Percentiles rank a stretch among this genome's conserved stretches.
phyloP scores from a whole-genome alignment of 441 rosid genomes.

The Euphorbia corollata region DNA sequence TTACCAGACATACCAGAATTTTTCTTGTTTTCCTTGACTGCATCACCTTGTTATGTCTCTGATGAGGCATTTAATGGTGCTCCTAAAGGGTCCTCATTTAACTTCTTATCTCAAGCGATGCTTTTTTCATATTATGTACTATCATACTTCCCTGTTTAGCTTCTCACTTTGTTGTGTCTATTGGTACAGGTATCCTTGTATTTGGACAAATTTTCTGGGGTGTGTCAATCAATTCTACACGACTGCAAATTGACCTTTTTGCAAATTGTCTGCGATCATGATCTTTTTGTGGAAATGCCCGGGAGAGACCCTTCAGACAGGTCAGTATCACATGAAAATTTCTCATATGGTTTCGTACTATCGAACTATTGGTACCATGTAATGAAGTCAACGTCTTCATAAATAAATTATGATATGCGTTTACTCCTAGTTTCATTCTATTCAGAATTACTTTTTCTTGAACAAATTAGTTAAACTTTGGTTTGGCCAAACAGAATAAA shows the following conservation, averaged over 20 bases:
- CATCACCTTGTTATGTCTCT: neutral
- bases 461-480: neutral
- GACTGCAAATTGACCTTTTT: conserved; percentile 95
- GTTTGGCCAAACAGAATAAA: neutral
- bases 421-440: conserved; percentile 1
- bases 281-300: conserved; percentile 99
- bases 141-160: neutral
- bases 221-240: conserved; percentile 89
- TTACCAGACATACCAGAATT: neutral
- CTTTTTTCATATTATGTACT: neutral
- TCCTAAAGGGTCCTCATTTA: neutral
- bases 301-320: conserved; percentile 99
- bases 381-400: neutral
- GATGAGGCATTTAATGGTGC: neutral
- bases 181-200: conserved; percentile 82
- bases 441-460: neutral
- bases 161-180: neutral
- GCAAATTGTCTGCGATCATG: conserved; percentile 96
- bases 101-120: neutral
- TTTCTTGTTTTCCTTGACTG: neutral
- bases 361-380: neutral
- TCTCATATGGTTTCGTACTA: conserved; percentile 1
- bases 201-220: conserved; percentile 98
- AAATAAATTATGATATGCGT: neutral
- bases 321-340: conserved; percentile 32